Conservation (phyloP, 371 early-diverging fungal genomes). For the Massospora cicadina region DNA sequence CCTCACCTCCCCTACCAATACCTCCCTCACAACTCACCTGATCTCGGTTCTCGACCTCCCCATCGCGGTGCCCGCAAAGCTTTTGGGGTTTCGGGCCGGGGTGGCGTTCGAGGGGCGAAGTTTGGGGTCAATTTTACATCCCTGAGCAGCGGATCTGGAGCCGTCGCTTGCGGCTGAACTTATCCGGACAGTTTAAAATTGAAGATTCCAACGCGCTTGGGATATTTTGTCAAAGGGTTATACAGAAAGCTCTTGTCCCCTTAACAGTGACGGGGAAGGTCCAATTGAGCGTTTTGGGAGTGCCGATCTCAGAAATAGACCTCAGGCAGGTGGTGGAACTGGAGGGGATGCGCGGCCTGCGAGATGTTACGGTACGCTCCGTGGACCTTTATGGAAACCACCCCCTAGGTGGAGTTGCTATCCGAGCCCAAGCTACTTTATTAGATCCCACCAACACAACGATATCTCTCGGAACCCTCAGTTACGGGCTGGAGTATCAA, state of each 20-base stretch:
- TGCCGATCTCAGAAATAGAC: neutral
- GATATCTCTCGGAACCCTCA: neutral
- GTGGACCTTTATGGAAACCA: neutral
- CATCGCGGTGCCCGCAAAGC: neutral
- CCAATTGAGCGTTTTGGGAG: neutral
- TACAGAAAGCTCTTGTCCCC: neutral
- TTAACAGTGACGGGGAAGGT: neutral
- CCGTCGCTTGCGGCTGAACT: neutral
- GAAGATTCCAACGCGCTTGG: neutral
- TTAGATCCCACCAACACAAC: neutral
- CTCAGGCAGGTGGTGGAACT: constrained; percentile 1
- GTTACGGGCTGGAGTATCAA: neutral
- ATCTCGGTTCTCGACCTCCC: neutral
- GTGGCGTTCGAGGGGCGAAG: neutral
- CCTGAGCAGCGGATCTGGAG: neutral
- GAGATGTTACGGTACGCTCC: neutral
- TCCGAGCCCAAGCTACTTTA: neutral
- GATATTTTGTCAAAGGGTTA: neutral
- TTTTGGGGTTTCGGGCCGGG: neutral
- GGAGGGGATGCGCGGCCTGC: constrained; percentile 5
- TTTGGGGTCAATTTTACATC: neutral
- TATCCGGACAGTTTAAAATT: neutral
- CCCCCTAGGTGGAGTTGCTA: constrained; percentile 1
- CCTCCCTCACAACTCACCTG: neutral
- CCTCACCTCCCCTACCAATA: neutral